These are phyloP conservation scores for Xylaria polymorpha DNA, from an alignment of 2,329 filamentous ascomycete genomes.

Conservation along the genomic window DNA sequence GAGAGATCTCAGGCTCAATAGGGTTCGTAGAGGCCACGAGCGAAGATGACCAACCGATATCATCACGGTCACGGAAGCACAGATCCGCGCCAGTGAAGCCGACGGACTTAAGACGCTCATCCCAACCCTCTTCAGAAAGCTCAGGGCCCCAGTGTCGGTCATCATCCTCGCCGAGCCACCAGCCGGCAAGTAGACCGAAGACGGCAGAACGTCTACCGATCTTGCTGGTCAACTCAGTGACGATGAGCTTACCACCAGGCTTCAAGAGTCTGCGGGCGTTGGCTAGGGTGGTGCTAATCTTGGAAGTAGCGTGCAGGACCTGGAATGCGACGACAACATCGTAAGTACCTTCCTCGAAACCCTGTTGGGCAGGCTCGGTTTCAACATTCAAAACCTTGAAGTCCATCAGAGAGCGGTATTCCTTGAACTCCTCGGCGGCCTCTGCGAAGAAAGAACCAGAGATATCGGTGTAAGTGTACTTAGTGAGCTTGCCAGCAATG, in stretches of 20 bases:
- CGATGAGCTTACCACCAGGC: constrained; percentile 49
- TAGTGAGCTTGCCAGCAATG: constrained; percentile 48
- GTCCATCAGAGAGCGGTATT: constrained; percentile 46
- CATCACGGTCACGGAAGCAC: constrained; percentile 47
- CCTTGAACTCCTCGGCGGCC: constrained; percentile 49
- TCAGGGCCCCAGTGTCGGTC: constrained; percentile 46
- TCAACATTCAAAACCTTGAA: constrained; percentile 49
- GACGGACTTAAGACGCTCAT: constrained; percentile 43
- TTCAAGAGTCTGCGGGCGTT: constrained; percentile 47
- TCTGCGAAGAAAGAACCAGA: constrained; percentile 53
- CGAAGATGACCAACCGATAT: constrained; percentile 46
- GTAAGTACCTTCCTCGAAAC: constrained; percentile 47
- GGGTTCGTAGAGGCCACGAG: constrained; percentile 46
- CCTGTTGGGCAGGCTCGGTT: constrained; percentile 44
- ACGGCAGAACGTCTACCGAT: constrained; percentile 47
- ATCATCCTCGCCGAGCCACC: constrained; percentile 50
- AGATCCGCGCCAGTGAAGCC: constrained; percentile 47
- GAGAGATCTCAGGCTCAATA: constrained; percentile 35
- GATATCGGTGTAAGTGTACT: constrained; percentile 61
- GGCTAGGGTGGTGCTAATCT: constrained; percentile 44
- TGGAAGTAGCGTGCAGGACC: constrained; percentile 49
- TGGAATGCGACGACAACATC: constrained; percentile 51
- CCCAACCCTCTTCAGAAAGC: constrained; percentile 47
- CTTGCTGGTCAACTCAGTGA: constrained; percentile 47
- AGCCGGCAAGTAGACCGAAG: constrained; percentile 50